Percentiles rank a stretch among this genome's conserved stretches.
These are phyloP conservation scores for Blastocystis hominis DNA, from an alignment of 352 stramenopile genomes.

Conservation along the genomic window DNA sequence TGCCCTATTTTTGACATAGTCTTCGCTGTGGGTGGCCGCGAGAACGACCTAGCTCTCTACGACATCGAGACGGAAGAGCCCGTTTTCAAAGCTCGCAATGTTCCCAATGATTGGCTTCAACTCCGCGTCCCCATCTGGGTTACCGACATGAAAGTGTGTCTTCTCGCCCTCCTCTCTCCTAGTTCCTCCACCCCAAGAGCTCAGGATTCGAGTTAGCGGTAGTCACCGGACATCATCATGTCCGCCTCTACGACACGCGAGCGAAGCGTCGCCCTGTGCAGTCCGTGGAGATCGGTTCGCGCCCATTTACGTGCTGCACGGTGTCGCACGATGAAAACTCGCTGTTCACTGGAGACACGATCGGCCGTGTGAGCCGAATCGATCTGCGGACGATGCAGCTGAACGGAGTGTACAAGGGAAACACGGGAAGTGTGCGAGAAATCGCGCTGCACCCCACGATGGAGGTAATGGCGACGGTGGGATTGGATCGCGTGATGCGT, in stretches of 20 bases:
- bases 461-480: conserved; percentile 76
- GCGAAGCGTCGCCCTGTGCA: conserved; percentile 71
- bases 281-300: conserved; percentile 59
- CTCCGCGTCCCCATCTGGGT: conserved; percentile 79
- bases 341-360: conserved; percentile 73
- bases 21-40: conserved; percentile 71
- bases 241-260: conserved; percentile 77
- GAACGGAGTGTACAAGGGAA: conserved; percentile 74
- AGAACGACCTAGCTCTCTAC: conserved; percentile 72
- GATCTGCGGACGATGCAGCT: conserved; percentile 77
- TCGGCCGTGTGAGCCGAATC: conserved; percentile 75
- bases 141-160: conserved; percentile 65
- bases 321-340: conserved; percentile 63
- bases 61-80: conserved; percentile 71
- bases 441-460: conserved; percentile 77
- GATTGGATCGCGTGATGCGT: conserved; percentile 83
- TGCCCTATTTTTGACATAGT: not conserved
- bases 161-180: not conserved
- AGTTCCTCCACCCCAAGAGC: conserved; percentile 62
- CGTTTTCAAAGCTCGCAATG: conserved; percentile 75
- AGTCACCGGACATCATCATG: conserved; percentile 70
- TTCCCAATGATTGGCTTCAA: conserved; percentile 74
- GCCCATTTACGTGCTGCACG: conserved; percentile 40
- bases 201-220: conserved; percentile 68
- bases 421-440: conserved; percentile 77